phyloP scores from a whole-genome alignment of 352 stramenopile species.

The Globisporangium lucens region DNA sequence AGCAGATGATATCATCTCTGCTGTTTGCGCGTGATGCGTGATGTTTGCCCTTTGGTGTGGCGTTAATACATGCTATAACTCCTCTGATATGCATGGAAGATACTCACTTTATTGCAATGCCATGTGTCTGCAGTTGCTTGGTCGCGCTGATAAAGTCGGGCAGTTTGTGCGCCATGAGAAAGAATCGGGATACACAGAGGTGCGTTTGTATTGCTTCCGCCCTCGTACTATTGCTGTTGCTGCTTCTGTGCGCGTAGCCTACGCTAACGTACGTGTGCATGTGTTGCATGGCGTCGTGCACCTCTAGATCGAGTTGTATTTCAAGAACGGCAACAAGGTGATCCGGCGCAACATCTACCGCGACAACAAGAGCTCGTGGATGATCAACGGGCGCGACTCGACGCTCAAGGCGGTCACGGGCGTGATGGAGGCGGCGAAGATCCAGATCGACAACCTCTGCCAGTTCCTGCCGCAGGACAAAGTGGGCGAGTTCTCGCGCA shows the following conservation, averaged over 20 bases:
- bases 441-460: conserved; percentile 98
- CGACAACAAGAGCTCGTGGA: conserved; percentile 85
- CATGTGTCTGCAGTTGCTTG: conserved; percentile 66
- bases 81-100: neutral
- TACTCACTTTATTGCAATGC: neutral
- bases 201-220: neutral
- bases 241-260: neutral
- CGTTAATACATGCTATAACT: too few relatives aligned
- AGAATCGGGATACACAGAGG: conserved; percentile 81
- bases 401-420: conserved; percentile 68
- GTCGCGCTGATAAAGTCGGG: conserved; percentile 91
- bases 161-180: conserved; percentile 90
- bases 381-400: conserved; percentile 65
- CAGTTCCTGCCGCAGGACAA: conserved; percentile 99
- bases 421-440: conserved; percentile 87
- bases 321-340: conserved; percentile 66
- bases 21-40: neutral
- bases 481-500: conserved; percentile 88
- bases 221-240: neutral
- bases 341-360: conserved; percentile 92
- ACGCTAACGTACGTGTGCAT: neutral
- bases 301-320: conserved; percentile 94
- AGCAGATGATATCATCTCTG: neutral
- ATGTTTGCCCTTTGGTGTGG: too few relatives aligned
- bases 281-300: neutral